Base-by-base conservation (phyloP, 345 rosid genomes). In the Bruguiera sexangula region DNA sequence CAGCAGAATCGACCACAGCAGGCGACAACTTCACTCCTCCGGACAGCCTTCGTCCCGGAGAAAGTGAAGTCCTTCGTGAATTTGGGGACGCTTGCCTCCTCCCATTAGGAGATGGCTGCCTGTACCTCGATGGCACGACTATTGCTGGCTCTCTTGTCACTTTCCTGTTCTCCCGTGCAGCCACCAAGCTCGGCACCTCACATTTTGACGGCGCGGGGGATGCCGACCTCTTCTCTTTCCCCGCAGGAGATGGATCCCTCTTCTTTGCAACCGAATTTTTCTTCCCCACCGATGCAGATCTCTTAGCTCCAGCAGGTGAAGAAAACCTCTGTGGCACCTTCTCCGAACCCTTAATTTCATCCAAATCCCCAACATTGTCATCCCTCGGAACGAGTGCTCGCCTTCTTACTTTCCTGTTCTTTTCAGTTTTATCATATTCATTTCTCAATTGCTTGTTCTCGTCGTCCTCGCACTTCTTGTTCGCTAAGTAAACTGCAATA, bases 171-270 rank as follows among this genome's bases (percentile, higher is more conserved):
- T 95, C 99, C 69, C 76, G 79, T 1, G 99, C 97, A 0, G 86
- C 85, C 22, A 60, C 85, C 62, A 92, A 80, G 66, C 99, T 90
- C 0, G 99, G 98, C 48, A 95, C 98, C 20, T 80, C 85, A 29
- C 96, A 92, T 78, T 95, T 92, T 0, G 99, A 92, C 3, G 97
- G 98, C 61, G 78, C 90, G 0, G 99, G 99, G 58, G 99, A 95
- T 0, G 94, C 85, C 7, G 98, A 95, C 75, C 99, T 85, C 86
- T 84, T 90, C 66, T 80, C 96, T 72, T 86, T 89, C 13, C 76
- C 86, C 0, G 83, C 85, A 2, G 97, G 89, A 0, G 88, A 90
- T 3, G 97, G 96, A 69, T 95, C 94, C 66, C 93, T 81, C 77
- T 94, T 93, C 13, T 60, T 81, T 8, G 64, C 68, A 3, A 59